Base-by-base conservation (phyloP, 2,329 filamentous ascomycete genomes). In the Lecanicillium sp. region DNA sequence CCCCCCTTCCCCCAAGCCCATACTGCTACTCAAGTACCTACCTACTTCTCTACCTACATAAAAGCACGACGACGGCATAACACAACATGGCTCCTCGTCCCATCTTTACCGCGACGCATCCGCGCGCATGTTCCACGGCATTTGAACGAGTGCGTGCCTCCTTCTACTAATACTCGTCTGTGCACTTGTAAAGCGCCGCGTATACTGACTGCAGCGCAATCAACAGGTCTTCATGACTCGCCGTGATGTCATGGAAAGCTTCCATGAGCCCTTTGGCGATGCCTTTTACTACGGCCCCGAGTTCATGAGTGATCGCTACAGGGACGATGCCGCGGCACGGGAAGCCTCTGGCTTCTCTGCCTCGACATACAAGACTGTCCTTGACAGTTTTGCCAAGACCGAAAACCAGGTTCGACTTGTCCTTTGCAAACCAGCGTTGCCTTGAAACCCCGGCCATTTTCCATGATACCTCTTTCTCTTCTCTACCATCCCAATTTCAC, bases 141-240 rank as follows among this genome's bases (percentile, higher is more conserved):
- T 98, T 97, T 67, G 92, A 98, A 71, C 75, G 90, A 63, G 90
- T 94, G 71, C 56, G 73, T 65, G 43, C 27, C 41, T 33, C 29
- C 7, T 17, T 28, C 29, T 38, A 33, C 22, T 34, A 28, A 29
- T 13, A 3, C 29, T 19, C 33, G 29, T 17, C 18, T 20, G 22
- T 40, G 34, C 28, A 11, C 34, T 29, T 29, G 18, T 35, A 31
- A 28, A 27, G n/a, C n/a, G n/a, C n/a, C n/a, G n/a, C 36, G 14
- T 33, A 27, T 29, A 25, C n/a, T 27, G 17, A 6, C 13, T 17
- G 17, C 41, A 39, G n/a, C n/a, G n/a, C n/a, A n/a, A n/a, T n/a
- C n/a, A n/a, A 29, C 49, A 92, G 86, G 89, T 97, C 48, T 97
- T 98, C 63, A 96, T 97, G 90, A 95, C 89, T 52, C 84, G 87